Evolutionary conservation across 768 basidiomycete genomes (phyloP).

Genomic region (Psilocybe sp.): DNA sequence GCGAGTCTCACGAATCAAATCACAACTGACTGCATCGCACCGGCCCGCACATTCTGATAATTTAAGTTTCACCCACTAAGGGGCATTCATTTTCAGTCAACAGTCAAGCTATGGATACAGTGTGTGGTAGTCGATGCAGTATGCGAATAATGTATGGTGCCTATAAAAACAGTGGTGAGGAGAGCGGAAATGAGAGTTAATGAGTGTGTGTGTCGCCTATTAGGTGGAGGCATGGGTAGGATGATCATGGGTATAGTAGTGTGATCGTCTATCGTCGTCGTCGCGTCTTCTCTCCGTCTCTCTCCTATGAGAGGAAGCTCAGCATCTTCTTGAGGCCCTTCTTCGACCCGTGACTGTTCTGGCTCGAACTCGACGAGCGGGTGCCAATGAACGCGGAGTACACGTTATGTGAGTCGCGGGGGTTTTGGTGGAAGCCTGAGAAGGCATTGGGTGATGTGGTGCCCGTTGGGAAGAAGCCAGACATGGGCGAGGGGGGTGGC

Average conservation of each 20-base stretch:
- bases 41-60: slow-evolving; percentile 6
- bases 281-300: slow-evolving; percentile 1
- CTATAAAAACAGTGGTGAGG: slow-evolving; percentile 1
- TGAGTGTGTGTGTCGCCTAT: slow-evolving; percentile 3
- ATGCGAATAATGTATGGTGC: slow-evolving; percentile 10
- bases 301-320: slow-evolving; percentile 20
- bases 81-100: slow-evolving; percentile 12
- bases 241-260: background rate
- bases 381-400: slow-evolving; percentile 45
- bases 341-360: background rate
- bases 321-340: slow-evolving; percentile 18
- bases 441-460: slow-evolving; percentile 59
- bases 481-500: slow-evolving; percentile 51
- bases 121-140: slow-evolving; percentile 8
- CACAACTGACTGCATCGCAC: background rate
- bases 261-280: background rate
- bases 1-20: slow-evolving; percentile 12
- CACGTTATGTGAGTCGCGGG: slow-evolving; percentile 58
- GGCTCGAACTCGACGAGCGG: slow-evolving; percentile 10
- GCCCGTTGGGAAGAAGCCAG: slow-evolving; percentile 57
- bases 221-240: background rate
- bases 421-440: slow-evolving; percentile 52
- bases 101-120: slow-evolving; percentile 21
- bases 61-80: slow-evolving; percentile 13
- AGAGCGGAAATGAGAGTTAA: slow-evolving; percentile 6